phyloP scores from a whole-genome alignment of 441 rosid species.

The Croton setiger region DNA sequence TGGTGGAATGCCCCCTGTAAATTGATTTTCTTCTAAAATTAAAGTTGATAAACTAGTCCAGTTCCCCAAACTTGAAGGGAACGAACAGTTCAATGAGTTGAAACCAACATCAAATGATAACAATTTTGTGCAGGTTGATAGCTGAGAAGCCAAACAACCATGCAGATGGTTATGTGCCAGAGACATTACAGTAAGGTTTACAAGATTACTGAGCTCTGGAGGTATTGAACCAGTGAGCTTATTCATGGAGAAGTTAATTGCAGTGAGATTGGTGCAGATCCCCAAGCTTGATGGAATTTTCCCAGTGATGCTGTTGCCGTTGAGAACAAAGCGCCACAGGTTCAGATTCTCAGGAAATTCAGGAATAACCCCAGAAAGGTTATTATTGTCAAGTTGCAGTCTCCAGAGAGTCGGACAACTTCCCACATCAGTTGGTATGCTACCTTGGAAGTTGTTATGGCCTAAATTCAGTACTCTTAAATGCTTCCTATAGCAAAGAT shows the following conservation, averaged over 20 bases:
- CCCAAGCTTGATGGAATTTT: conserved; percentile 58
- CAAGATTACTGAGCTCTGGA: conserved; percentile 51
- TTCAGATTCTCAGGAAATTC: conserved; percentile 39
- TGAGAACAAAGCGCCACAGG: conserved; percentile 44
- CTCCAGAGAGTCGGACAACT: conserved; percentile 58
- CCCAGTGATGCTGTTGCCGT: conserved; percentile 49
- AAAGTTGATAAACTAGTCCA: conserved; percentile 53
- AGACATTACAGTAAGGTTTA: conserved; percentile 36
- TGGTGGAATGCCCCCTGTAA: conserved; percentile 59
- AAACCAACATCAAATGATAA: conserved; percentile 52
- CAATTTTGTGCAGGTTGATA: conserved; percentile 42
- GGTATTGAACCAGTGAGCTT: conserved; percentile 59
- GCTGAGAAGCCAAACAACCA: conserved; percentile 60
- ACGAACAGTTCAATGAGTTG: conserved; percentile 54
- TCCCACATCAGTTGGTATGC: conserved; percentile 51
- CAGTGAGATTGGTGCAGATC: conserved; percentile 41
- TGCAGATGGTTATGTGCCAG: conserved; percentile 57
- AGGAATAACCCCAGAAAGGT: conserved; percentile 54
- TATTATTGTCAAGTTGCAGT: conserved; percentile 46
- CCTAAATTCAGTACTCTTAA: conserved; percentile 47
- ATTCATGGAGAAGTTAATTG: conserved; percentile 54
- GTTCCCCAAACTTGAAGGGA: conserved; percentile 41
- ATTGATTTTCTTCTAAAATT: conserved; percentile 53
- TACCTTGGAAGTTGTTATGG: conserved; percentile 56
- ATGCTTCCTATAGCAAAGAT: conserved; percentile 57